phyloP scores from a whole-genome alignment of 2,329 filamentous ascomycete genomes.

The Bipolaris bicolor region DNA sequence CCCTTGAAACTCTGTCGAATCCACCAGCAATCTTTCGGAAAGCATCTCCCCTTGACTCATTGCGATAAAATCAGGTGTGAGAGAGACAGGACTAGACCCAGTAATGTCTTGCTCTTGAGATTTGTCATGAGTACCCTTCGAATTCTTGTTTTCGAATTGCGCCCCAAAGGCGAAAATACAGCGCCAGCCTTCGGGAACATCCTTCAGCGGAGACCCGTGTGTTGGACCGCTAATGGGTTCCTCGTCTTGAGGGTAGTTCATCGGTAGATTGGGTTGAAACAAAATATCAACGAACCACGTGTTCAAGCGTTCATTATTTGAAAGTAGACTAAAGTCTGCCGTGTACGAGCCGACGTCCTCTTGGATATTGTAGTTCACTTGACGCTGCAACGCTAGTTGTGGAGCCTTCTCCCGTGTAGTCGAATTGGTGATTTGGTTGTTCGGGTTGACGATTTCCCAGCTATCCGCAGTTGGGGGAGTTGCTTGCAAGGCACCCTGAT shows the following conservation, averaged over 20 bases:
- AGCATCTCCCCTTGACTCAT: neutral
- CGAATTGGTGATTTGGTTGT: neutral
- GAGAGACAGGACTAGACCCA: neutral
- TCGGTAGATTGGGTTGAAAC: neutral
- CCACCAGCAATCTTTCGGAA: neutral
- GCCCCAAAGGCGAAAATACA: neutral
- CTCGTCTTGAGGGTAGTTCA: neutral
- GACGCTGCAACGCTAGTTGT: neutral
- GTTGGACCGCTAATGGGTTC: neutral
- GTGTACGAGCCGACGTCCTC: neutral
- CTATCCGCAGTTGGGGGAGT: neutral
- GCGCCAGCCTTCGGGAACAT: neutral
- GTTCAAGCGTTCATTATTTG: neutral
- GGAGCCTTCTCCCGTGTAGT: neutral
- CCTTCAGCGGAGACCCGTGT: neutral
- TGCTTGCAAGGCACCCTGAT: too few relatives aligned
- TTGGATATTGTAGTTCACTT: neutral
- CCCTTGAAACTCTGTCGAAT: too few relatives aligned
- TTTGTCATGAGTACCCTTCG: too few relatives aligned
- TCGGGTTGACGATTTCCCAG: neutral
- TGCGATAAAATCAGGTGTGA: neutral
- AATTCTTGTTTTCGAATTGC: neutral
- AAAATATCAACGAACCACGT: neutral
- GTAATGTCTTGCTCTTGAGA: neutral
- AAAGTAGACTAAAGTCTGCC: neutral